Evolutionary conservation across 2,329 filamentous ascomycete species (phyloP).

Genomic region (Cordyceps militaris): DNA sequence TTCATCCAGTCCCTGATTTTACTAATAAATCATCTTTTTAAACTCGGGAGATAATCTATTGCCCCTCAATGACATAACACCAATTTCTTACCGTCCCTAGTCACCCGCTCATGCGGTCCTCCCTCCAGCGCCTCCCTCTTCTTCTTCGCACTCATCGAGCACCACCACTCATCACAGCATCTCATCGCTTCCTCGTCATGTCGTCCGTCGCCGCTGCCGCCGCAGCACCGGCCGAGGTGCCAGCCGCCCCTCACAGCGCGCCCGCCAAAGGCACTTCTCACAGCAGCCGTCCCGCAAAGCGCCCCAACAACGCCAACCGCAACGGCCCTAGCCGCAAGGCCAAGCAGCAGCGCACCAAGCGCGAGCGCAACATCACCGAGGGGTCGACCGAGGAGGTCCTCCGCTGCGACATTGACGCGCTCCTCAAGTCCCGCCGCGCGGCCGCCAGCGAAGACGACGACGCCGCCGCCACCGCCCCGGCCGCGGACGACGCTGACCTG

Average conservation of each 20-base stretch:
- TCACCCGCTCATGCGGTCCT: not conserved
- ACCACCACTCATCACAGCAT: not conserved
- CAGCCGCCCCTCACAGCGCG: not conserved
- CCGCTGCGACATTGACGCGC: slow-evolving; percentile 51
- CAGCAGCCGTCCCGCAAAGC: slow-evolving; percentile 5
- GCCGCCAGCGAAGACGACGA: slow-evolving; percentile 18
- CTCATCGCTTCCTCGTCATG: slow-evolving; percentile 7
- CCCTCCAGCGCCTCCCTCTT: not conserved
- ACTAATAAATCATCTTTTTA: not conserved
- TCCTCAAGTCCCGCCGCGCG: slow-evolving; percentile 39
- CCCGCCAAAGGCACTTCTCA: not conserved
- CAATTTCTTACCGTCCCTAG: too few species aligned
- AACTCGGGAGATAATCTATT: not conserved
- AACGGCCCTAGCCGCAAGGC: slow-evolving; percentile 17
- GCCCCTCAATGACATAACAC: not conserved
- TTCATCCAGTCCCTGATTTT: not conserved
- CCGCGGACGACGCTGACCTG: slow-evolving; percentile 26
- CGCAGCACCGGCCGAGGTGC: not conserved
- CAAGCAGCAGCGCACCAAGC: slow-evolving; percentile 48
- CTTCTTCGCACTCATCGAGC: not conserved
- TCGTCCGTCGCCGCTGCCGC: not conserved
- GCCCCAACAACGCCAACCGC: slow-evolving; percentile 8
- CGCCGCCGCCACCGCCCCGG: not conserved
- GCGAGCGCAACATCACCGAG: slow-evolving; percentile 52
- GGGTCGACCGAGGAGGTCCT: slow-evolving; percentile 63